Base-by-base conservation (phyloP, 176 grass and related monocot species). In the Coix lacrymajobi region DNA sequence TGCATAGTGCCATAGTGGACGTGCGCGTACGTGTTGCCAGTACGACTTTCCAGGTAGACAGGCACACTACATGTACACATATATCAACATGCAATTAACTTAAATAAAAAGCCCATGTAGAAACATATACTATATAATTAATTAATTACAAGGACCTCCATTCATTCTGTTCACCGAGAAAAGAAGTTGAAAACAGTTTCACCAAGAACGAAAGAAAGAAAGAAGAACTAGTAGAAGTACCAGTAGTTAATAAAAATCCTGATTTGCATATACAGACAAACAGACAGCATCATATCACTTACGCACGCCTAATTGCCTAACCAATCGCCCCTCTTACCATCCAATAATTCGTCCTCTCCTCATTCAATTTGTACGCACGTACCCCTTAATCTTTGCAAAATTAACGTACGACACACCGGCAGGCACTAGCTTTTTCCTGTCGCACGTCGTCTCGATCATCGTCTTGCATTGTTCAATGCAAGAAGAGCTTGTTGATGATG, bases 251-350 rank as follows among this genome's bases (percentile, higher is more conserved):
- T 6, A 49, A 43, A 82, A 39, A 77, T 63, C 56, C 43, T 66
- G 24, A 83, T 73, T 34, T 78, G 43, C 66, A 88, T 83, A 83
- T 78, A 79, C 44, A 87, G 16, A 88, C 7, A 57, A 1, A 57
- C 52, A 57, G 8, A 57, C 2, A 43, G 32, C 48, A 38, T 26
- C 39, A 46, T 17, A 46, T 17, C 69, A 88, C 80, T 29, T 26
- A 75, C 77, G 22, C 43, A 30, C 41, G 32, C 26, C 78, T 79
- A 79, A 39, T 38, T 17, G 32, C 14, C 65, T 71, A 54, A 40
- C 29, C 62, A 52, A 83, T 78, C 43, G 49, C 31, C 51, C 51
- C 64, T 22, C 48, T 40, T 24, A 48, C 20, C 22, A 2, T 38
- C 32, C 20, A 52, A 37, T n/a, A 37, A 37, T 37, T 5, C 36